A percentile compares a stretch with the other conserved stretches of the same genome.
phyloP scores from a whole-genome alignment of 192 early-diverging fungal species.

The Rhizoclosmatium globosum region DNA sequence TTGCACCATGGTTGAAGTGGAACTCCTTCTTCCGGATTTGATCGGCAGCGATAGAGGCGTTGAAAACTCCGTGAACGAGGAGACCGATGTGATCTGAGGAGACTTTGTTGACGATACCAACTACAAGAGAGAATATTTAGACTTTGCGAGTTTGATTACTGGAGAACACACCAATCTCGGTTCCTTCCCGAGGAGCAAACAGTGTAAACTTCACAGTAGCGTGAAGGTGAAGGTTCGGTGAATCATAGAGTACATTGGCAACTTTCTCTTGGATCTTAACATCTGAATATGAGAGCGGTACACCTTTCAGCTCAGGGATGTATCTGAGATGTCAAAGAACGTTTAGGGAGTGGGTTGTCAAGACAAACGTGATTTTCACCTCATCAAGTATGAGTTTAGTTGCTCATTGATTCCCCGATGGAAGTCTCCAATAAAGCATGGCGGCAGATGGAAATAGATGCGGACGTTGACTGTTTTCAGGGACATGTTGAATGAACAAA shows the following conservation, averaged over 20 bases:
- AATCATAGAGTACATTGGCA: slow-evolving; percentile 81
- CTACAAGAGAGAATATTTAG: slow-evolving; percentile 47
- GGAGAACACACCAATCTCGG: slow-evolving; percentile 56
- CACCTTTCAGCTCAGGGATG: slow-evolving; percentile 85
- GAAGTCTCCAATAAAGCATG: slow-evolving; percentile 65
- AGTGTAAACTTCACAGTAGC: slow-evolving; percentile 74
- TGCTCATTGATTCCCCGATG: slow-evolving; percentile 69
- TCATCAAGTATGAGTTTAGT: slow-evolving; percentile 74
- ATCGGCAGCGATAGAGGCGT: slow-evolving; percentile 90
- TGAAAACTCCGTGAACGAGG: slow-evolving; percentile 92
- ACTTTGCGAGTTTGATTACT: neutral
- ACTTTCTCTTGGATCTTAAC: slow-evolving; percentile 61
- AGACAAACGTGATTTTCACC: slow-evolving; percentile 40
- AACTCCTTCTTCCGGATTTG: slow-evolving; percentile 80
- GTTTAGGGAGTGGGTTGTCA: neutral
- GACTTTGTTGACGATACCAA: slow-evolving; percentile 88
- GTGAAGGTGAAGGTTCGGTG: slow-evolving; percentile 83
- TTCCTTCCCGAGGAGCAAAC: slow-evolving; percentile 79
- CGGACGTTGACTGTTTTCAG: slow-evolving; percentile 34
- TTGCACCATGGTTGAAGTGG: slow-evolving; percentile 63
- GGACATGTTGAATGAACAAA: neutral
- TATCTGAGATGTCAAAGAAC: slow-evolving; percentile 57
- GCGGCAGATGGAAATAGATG: slow-evolving; percentile 73
- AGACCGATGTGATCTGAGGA: slow-evolving; percentile 94
- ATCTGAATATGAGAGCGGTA: slow-evolving; percentile 83